Percentiles rank a stretch among this genome's conserved stretches.
These are phyloP conservation scores for Pythium guiyangense DNA, from an alignment of 352 stramenopile genomes.

Conservation along the genomic window DNA sequence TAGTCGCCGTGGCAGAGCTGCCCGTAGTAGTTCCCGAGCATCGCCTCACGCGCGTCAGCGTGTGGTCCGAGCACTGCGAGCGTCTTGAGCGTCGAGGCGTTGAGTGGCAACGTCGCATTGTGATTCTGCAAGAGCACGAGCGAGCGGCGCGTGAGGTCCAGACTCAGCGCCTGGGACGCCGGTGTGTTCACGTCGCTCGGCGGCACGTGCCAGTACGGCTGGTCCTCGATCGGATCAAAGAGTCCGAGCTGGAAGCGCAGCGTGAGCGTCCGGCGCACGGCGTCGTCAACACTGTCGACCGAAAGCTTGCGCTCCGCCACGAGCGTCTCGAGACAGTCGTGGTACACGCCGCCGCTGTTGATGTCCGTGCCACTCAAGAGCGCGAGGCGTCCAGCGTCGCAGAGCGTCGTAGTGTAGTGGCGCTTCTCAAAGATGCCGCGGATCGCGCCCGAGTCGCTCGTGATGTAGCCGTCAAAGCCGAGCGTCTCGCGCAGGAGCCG, in stretches of 20 bases:
- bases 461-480: conserved; percentile 93
- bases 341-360: conserved; percentile 83
- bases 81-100: conserved; percentile 17
- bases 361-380: conserved; percentile 83
- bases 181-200: conserved; percentile 71
- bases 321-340: conserved; percentile 64
- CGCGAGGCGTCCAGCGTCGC: conserved; percentile 49
- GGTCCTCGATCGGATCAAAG: conserved; percentile 86
- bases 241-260: conserved; percentile 90
- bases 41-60: conserved; percentile 37
- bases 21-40: conserved; percentile 88
- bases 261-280: conserved; percentile 62
- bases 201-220: conserved; percentile 75
- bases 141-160: conserved; percentile 78
- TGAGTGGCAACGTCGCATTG: conserved; percentile 59
- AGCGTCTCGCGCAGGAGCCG: conserved; percentile 71
- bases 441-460: conserved; percentile 92
- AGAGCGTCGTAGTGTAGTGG: conserved; percentile 76
- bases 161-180: conserved; percentile 51
- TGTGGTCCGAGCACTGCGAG: conserved; percentile 84
- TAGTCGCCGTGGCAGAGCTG: conserved; percentile 83
- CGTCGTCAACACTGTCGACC: conserved; percentile 50
- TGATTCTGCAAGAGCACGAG: conserved; percentile 94
- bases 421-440: conserved; percentile 70
- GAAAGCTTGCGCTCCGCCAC: conserved; percentile 41